Evolutionary conservation across 2,329 filamentous ascomycete genomes (phyloP).

Genomic region (Claviceps fusiformis): DNA sequence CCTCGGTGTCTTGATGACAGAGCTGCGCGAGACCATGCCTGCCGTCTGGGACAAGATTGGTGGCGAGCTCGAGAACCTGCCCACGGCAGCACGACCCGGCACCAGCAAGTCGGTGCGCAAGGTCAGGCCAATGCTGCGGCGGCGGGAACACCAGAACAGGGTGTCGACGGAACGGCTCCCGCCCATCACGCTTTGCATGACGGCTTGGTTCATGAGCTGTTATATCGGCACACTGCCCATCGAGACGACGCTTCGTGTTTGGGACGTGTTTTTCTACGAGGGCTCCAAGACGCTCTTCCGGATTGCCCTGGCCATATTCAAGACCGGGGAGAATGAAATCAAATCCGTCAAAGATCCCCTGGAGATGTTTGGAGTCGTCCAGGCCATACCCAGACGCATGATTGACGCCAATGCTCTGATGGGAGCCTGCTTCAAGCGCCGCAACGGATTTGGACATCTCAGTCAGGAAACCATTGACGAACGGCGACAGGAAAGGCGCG

Average conservation of each 20-base stretch:
- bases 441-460: constrained; percentile 68
- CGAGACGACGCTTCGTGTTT: constrained; percentile 81
- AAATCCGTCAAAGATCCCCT: constrained; percentile 70
- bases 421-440: constrained; percentile 68
- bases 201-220: constrained; percentile 96
- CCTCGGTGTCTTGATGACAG: constrained; percentile 81
- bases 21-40: constrained; percentile 71
- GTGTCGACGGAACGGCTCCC: constrained; percentile 49
- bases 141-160: constrained; percentile 23
- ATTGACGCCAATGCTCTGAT: constrained; percentile 72
- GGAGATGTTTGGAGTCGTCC: constrained; percentile 92
- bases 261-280: constrained; percentile 94
- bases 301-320: constrained; percentile 83
- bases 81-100: constrained; percentile 21
- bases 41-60: constrained; percentile 80
- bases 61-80: constrained; percentile 50
- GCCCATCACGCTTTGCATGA: constrained; percentile 83
- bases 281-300: constrained; percentile 89
- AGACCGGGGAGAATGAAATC: constrained; percentile 71
- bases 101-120: constrained; percentile 22
- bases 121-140: constrained; percentile 25
- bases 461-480: constrained; percentile 73
- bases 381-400: constrained; percentile 68
- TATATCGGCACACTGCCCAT: constrained; percentile 89
- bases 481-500: constrained; percentile 54